Base-by-base conservation (phyloP, 768 basidiomycete species). In the Boletus huronensis region DNA sequence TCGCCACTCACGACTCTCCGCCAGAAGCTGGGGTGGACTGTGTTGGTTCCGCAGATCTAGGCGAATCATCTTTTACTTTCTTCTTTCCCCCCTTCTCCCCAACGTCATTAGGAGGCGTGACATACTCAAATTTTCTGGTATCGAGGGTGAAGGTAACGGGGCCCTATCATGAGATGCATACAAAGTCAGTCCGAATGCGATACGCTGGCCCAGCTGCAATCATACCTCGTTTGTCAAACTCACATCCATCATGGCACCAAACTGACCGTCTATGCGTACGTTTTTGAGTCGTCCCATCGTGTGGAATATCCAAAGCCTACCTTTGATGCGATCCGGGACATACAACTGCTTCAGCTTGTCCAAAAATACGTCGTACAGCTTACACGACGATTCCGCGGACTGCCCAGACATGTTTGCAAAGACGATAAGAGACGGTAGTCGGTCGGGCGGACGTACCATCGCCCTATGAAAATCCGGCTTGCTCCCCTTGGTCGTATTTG, bases 171-270 rank as follows among this genome's bases (percentile, higher is more conserved):
- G 32, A 55, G 41, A 46, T 29, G 34, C 35, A 28, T 7, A 54
- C 40, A 26, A 52, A 17, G 17, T 54, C 47, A 54, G 52, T 36
- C 21, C 38, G 29, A 47, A 42, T 26, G 50, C 34, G 32, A 50
- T 17, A 14, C 9, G 19, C 34, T n/a, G 29, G 23, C 17, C 31
- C 7, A 5, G n/a, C 28, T 6, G 39, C 29, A 46, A 53, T 62
- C 76, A 38, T 69, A 90, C 93, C 75, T 98, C 94, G 67, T 98
- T 98, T 21, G 81, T 87, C 52, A 96, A 71, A 57, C 77, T 82
- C 49, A 98, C 91, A 53, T 85, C 81, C 94, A 98, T 98, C 94
- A 96, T 96, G 5, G 93, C 94, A 31, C 93, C 93, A 66, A 98
- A 97, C 60, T 76, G 79, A n/a, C 94, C 94, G 69, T 98, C 94